Evolutionary conservation across 73 alveolate genomes (phyloP), one percentile per base, ranked within the genome.

Genomic region (Stentor coeruleus): DNA sequence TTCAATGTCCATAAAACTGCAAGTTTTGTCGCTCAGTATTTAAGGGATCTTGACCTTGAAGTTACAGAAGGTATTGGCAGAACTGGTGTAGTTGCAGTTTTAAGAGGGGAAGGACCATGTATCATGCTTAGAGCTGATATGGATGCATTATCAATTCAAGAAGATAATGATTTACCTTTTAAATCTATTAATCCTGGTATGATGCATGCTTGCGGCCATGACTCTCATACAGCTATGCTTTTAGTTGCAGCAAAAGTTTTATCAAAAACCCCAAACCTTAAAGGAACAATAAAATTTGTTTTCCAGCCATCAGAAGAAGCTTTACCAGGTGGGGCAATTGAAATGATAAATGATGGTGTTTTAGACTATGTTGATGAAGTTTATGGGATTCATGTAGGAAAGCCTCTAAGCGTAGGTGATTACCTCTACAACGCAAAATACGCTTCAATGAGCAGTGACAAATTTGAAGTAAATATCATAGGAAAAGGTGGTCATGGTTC

Each of bases 181-280:
- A 81, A 86, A 11, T 49, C 82, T 11, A 40, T 82, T 4, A 74
- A 58, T 6, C 77, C 85, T 0, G 82, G 82, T 1, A 38, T n/a
- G 20, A 82, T 82, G 36, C 97, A 91, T 76, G 88, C 88, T 88
- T 91, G 97, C 77, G 97, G 97, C 59, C 97, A 91, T 85, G 97
- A 91, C 74, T 94, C 94, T 2, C 97, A 91, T 74, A 88, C 83
- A 86, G 85, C 94, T 0, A 91, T 37, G 38, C 81, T 91, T 60
- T 37, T 88, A 33, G 86, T 88, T 0, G 76, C 88, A n/a, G 94
- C 94, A 28, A 39, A 59, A 59, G 77, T 73, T 35, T 59, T 87
- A 31, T 49, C 42, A 15, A 58, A 49, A 14, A 60, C 85, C 35
- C 59, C 74, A 28, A 37, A 74, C 55, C 74, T 88, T 41, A 77